Evolutionary conservation across 371 early-diverging fungal species (phyloP).

Genomic region (Mortierella sp.): DNA sequence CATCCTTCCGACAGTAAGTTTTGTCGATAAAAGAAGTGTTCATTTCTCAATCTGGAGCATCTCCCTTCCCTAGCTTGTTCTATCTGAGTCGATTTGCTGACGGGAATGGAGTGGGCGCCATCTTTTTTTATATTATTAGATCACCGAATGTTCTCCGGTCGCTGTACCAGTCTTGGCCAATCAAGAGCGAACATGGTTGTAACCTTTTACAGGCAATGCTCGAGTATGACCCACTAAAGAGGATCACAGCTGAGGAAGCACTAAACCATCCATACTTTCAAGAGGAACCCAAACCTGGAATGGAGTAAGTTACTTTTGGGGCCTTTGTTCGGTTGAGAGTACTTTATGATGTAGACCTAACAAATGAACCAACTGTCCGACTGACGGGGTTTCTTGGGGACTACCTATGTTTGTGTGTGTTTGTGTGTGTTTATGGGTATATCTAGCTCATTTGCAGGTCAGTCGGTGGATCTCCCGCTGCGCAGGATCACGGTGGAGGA

Average conservation of each 20-base stretch:
- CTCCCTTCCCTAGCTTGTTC: too few species aligned
- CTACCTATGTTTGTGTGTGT: not conserved
- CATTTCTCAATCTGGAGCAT: too few species aligned
- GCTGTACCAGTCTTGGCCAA: constrained; percentile 58
- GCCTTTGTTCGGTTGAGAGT: too few species aligned
- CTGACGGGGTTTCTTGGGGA: not conserved
- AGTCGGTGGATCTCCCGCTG: constrained; percentile 70
- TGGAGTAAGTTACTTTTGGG: constrained; percentile 72
- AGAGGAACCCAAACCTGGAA: constrained; percentile 86
- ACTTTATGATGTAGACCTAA: too few species aligned
- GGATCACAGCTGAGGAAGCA: constrained; percentile 92
- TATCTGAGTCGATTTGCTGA: not conserved
- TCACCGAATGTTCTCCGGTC: constrained; percentile 58
- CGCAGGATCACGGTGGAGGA: constrained; percentile 74
- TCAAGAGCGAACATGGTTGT: constrained; percentile 72
- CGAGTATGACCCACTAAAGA: constrained; percentile 91
- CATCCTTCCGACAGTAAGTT: constrained; percentile 66
- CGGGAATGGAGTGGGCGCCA: not conserved
- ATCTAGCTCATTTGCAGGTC: constrained; percentile 65
- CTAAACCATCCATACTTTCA: constrained; percentile 91
- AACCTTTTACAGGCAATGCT: constrained; percentile 84
- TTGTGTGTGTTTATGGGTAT: not conserved
- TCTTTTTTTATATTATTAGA: constrained; percentile 42
- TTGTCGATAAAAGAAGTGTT: not conserved
- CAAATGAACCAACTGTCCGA: not conserved